Conservation (phyloP, 352 stramenopile genomes). For the Phytophthora colocasiae region DNA sequence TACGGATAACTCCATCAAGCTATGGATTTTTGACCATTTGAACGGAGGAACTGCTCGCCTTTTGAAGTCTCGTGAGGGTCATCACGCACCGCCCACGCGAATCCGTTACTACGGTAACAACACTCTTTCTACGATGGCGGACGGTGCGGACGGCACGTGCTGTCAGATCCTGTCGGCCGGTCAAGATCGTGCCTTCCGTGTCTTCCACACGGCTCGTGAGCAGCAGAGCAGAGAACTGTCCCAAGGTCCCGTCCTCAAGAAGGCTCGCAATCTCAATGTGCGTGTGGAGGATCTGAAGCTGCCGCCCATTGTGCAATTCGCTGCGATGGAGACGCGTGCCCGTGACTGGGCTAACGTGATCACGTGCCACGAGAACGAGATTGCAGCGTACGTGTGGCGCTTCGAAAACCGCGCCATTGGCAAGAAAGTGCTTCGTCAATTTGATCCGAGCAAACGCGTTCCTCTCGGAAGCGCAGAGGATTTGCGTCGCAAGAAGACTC, state of each 20-base stretch:
- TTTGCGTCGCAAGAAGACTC: slow-evolving; percentile 66
- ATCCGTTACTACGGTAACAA: slow-evolving; percentile 94
- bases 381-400: slow-evolving; percentile 95
- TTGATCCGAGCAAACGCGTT: slow-evolving; percentile 78
- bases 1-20: slow-evolving; percentile 92
- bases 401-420: slow-evolving; percentile 93
- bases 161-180: slow-evolving; percentile 93
- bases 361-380: slow-evolving; percentile 94
- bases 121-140: slow-evolving; percentile 83
- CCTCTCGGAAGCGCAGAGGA: slow-evolving; percentile 67
- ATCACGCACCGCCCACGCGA: slow-evolving; percentile 81
- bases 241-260: slow-evolving; percentile 92
- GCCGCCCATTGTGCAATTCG: slow-evolving; percentile 92
- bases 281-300: slow-evolving; percentile 91
- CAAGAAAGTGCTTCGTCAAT: slow-evolving; percentile 92
- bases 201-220: slow-evolving; percentile 92
- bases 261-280: slow-evolving; percentile 89
- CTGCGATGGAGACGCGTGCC: slow-evolving; percentile 88
- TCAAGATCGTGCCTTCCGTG: slow-evolving; percentile 90
- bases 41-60: slow-evolving; percentile 81
- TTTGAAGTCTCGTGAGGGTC: slow-evolving; percentile 90
- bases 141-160: slow-evolving; percentile 84
- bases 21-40: slow-evolving; percentile 95
- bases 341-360: slow-evolving; percentile 95
- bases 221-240: slow-evolving; percentile 92